phyloP scores from a whole-genome alignment of 768 basidiomycete species.

The Leccinum longicurvipes region DNA sequence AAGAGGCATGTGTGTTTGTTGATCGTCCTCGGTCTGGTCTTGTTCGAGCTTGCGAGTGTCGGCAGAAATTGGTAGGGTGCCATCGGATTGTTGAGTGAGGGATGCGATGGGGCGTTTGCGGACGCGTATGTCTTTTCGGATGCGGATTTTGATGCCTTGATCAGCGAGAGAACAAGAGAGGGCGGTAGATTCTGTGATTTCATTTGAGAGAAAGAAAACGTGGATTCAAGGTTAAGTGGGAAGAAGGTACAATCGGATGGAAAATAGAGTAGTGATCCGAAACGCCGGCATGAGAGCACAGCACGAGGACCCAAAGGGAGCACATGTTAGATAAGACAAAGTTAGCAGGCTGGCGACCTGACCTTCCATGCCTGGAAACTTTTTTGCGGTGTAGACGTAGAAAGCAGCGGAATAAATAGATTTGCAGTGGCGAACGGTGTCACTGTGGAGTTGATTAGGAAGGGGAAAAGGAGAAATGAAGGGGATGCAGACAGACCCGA shows the following conservation, averaged over 20 bases:
- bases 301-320: slow-evolving; percentile 10
- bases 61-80: slow-evolving; percentile 2
- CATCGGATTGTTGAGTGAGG: slow-evolving; percentile 20
- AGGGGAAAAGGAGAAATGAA: neutral
- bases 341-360: slow-evolving; percentile 18
- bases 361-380: slow-evolving; percentile 97
- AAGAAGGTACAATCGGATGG: slow-evolving; percentile 9
- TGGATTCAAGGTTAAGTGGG: neutral
- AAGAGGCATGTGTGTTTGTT: slow-evolving; percentile 5
- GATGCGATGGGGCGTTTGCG: slow-evolving; percentile 62
- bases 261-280: slow-evolving; percentile 19
- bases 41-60: slow-evolving; percentile 27
- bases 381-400: slow-evolving; percentile 94
- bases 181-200: slow-evolving; percentile 70
- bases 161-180: slow-evolving; percentile 90
- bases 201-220: neutral
- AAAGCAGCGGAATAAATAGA: slow-evolving; percentile 86
- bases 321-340: slow-evolving; percentile 23
- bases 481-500: slow-evolving; percentile 57
- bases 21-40: slow-evolving; percentile 25
- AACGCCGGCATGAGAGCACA: slow-evolving; percentile 11
- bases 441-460: slow-evolving; percentile 39
- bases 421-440: slow-evolving; percentile 87
- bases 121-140: slow-evolving; percentile 86
- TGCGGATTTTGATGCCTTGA: slow-evolving; percentile 93